Base-by-base conservation (phyloP, 345 rosid species). In the Toxicodendron radicans region DNA sequence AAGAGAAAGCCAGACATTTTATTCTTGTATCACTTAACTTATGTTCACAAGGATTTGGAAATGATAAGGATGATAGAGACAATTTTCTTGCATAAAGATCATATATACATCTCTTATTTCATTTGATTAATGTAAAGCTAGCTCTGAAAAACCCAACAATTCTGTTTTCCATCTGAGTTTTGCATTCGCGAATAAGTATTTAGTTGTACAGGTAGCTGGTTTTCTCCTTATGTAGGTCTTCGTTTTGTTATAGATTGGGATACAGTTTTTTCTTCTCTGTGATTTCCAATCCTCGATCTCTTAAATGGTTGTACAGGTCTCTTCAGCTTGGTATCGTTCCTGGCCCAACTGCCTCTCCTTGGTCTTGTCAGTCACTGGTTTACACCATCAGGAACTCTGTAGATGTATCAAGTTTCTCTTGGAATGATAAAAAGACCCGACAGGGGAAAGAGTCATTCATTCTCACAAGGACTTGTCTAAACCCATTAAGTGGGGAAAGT, bases 251-350 rank as follows among this genome's bases (percentile, higher is more conserved):
- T n/a, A 30, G 3, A 32, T 27, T 41, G 24, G 14, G 13, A 60
- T 65, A 14, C 21, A 38, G 24, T 16, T 61, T 41, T 66, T 59
- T 66, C 32, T 33, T 67, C 16, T 24, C 24, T 56, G 49, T 64
- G 53, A 43, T 74, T 78, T 79, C 57, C 16, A 17, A 21, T 66
- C 61, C 17, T 64, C 49, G 24, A 9, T 24, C 27, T 58, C 24
- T 45, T 66, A 18, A 35, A 72, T 78, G 79, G 58, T 72, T 78
- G 5, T 69, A 60, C 80, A 93, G 97, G 81, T 90, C 95, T 57
- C 86, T 94, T 76, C 90, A 87, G 82, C 91, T 94, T 75, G 97
- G 97, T n/a, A 48, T 91, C 76, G 90, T 91, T 78, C 86, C 89
- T 23, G 87, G 92, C 41, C 86, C 94, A 33, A 72, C 81, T 32